Evolutionary conservation across 805 yeast species (phyloP).

Genomic region (Lachancea waltii): DNA sequence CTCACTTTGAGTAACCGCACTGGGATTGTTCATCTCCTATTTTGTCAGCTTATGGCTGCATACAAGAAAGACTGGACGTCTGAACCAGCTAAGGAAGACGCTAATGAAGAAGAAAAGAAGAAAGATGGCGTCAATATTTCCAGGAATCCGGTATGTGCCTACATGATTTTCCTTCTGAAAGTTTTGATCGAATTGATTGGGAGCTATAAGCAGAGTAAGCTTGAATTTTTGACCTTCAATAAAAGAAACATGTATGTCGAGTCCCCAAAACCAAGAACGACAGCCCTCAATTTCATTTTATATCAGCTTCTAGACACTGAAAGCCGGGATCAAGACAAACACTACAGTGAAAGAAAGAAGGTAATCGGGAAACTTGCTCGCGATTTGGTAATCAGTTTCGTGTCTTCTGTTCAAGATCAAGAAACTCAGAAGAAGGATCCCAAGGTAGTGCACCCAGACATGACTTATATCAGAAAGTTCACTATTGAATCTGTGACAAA

Average conservation of each 20-base stretch:
- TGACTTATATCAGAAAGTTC: constrained; percentile 67
- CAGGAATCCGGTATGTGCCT: constrained; percentile 53
- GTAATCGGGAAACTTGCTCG: constrained; percentile 58
- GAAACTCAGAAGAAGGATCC: constrained; percentile 37
- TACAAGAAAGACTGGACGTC: constrained; percentile 37
- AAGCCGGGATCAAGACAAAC: constrained; percentile 32
- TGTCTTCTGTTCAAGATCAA: constrained; percentile 50
- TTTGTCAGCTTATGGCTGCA: constrained; percentile 58
- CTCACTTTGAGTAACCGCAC: constrained; percentile 30
- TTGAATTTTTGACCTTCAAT: constrained; percentile 74
- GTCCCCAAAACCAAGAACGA: constrained; percentile 59
- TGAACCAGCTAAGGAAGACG: constrained; percentile 32
- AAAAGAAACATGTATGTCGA: constrained; percentile 42
- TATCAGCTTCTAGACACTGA: constrained; percentile 64
- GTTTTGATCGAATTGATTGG: constrained; percentile 62
- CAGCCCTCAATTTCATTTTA: constrained; percentile 68
- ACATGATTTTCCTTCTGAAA: constrained; percentile 63
- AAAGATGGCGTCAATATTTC: constrained; percentile 33
- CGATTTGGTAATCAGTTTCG: constrained; percentile 53
- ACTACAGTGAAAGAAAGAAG: constrained; percentile 41
- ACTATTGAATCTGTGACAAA: constrained; percentile 62
- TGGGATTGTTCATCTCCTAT: constrained; percentile 57
- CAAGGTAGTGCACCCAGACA: constrained; percentile 55
- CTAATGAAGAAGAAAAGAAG: constrained; percentile 26
- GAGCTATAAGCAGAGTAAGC: constrained; percentile 74